phyloP scores from a whole-genome alignment of 495 filamentous ascomycete species.

The Ramalina intermedia region DNA sequence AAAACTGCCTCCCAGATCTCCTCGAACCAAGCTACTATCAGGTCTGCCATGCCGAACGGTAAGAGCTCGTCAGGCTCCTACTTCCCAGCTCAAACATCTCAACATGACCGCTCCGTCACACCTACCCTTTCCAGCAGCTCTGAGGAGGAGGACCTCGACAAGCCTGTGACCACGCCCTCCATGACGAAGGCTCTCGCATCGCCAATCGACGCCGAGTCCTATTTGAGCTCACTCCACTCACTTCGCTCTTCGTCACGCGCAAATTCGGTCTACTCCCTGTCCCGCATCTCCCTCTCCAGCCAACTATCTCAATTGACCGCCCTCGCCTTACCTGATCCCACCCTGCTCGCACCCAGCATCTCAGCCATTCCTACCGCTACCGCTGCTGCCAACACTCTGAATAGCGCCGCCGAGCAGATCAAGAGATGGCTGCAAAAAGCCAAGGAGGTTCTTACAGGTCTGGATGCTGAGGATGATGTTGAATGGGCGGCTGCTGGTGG shows the following conservation, averaged over 20 bases:
- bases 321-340: constrained; percentile 70
- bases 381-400: constrained; percentile 60
- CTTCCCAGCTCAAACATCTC: background rate
- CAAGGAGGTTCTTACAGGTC: constrained; percentile 63
- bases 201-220: constrained; percentile 33
- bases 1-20: no score
- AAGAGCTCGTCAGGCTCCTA: background rate
- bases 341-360: constrained; percentile 64
- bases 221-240: constrained; percentile 34
- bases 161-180: constrained; percentile 18
- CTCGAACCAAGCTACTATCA: background rate
- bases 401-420: constrained; percentile 77
- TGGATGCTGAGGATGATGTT: constrained; percentile 90
- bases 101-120: background rate
- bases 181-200: background rate
- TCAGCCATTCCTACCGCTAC: constrained; percentile 67
- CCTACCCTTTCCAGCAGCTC: constrained; percentile 16
- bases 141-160: constrained; percentile 19
- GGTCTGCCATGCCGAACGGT: background rate
- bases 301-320: constrained; percentile 81
- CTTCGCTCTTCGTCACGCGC: constrained; percentile 33
- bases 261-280: constrained; percentile 77
- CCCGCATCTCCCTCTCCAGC: constrained; percentile 75
- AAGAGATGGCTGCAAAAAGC: constrained; percentile 84
- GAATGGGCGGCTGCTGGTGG: constrained; percentile 94